phyloP scores from a whole-genome alignment of 106 monocot species.

The Acorus gramineus region DNA sequence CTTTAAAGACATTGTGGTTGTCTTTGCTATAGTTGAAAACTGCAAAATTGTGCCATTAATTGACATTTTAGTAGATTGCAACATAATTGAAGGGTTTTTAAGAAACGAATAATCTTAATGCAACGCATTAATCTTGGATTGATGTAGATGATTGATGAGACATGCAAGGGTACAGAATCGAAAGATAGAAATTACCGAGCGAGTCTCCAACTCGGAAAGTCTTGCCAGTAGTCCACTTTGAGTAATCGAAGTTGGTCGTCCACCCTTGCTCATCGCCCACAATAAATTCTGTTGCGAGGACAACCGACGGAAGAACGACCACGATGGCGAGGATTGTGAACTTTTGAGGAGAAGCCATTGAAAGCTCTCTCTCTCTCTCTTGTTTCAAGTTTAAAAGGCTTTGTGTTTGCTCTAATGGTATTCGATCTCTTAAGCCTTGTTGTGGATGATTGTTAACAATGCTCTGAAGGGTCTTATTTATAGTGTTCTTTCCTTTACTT shows the following conservation, averaged over 20 bases:
- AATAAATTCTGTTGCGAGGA: neutral
- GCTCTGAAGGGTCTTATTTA: no score
- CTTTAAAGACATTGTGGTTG: neutral
- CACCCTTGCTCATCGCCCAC: slow-evolving; percentile 14
- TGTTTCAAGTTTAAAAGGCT: no score
- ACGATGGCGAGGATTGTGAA: neutral
- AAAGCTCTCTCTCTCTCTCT: no score
- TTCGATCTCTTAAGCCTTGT: no score
- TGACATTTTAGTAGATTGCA: neutral
- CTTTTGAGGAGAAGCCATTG: neutral
- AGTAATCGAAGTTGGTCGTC: slow-evolving; percentile 5
- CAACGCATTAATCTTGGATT: no score
- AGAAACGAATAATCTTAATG: neutral
- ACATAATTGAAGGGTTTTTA: neutral
- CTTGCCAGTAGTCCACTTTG: slow-evolving; percentile 2
- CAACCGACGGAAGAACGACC: slow-evolving; percentile 2
- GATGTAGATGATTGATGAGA: no score
- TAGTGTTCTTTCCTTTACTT: no score
- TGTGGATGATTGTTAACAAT: no score
- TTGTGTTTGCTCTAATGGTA: no score
- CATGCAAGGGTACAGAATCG: neutral
- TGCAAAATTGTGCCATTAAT: neutral
- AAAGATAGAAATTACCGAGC: neutral
- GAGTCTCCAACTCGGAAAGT: slow-evolving; percentile 11
- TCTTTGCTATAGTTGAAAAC: neutral